phyloP scores from a whole-genome alignment of 345 rosid species.

The Erysimum cheiranthoides region DNA sequence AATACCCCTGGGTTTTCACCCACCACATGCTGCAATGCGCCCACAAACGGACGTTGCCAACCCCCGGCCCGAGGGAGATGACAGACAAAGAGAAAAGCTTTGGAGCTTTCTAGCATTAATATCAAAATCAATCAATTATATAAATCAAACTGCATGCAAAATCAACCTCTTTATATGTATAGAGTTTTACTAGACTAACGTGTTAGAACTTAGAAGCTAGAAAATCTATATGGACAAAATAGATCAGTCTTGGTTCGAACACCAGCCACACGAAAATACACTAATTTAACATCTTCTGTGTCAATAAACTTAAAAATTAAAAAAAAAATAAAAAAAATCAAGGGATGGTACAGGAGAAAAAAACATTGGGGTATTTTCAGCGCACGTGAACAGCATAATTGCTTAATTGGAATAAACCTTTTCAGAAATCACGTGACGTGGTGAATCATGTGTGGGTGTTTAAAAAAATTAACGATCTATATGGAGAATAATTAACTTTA shows the following conservation, averaged over 20 bases:
- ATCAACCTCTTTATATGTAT: background rate
- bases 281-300: background rate
- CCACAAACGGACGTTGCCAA: slow-evolving; percentile 22
- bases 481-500: background rate
- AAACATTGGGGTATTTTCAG: background rate
- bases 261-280: background rate
- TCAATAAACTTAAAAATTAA: too few relatives aligned
- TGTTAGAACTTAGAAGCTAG: background rate
- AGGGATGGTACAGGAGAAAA: background rate
- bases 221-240: background rate
- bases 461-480: background rate
- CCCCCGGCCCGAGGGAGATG: slow-evolving; percentile 43
- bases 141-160: slow-evolving; percentile 8
- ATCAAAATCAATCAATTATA: background rate
- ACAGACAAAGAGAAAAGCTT: background rate
- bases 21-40: slow-evolving; percentile 27
- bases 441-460: background rate
- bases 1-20: slow-evolving; percentile 18
- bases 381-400: slow-evolving; percentile 33
- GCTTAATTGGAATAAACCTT: background rate
- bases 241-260: background rate
- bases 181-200: background rate
- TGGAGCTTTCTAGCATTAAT: background rate
- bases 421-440: slow-evolving; percentile 20
- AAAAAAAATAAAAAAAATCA: too few relatives aligned